Evolutionary conservation across 2,329 filamentous ascomycete species (phyloP).

Genomic region (Colletotrichum sp.): DNA sequence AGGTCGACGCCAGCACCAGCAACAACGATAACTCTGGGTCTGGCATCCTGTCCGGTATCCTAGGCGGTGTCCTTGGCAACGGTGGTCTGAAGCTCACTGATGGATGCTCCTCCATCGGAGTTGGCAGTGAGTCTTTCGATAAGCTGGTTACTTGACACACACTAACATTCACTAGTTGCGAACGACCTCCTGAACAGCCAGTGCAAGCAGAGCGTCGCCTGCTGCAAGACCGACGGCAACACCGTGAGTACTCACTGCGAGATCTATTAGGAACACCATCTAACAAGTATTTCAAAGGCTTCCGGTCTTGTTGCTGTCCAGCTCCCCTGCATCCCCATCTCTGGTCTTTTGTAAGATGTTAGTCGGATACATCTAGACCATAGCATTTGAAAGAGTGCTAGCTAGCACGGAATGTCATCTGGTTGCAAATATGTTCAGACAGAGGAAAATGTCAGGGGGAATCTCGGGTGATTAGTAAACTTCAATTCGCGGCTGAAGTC

Average conservation of each 20-base stretch:
- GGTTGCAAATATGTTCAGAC: rapidly evolving
- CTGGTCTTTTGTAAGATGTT: not conserved
- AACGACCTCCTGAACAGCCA: not conserved
- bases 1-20: not conserved
- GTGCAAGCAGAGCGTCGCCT: not conserved
- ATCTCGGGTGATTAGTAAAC: not conserved
- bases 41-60: not conserved
- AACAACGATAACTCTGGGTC: not conserved
- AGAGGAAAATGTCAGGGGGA: not conserved
- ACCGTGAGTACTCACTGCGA: not conserved
- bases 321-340: not conserved
- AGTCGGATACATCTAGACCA: rapidly evolving
- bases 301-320: not conserved
- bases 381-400: not conserved
- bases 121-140: not conserved
- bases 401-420: not conserved
- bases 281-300: not conserved
- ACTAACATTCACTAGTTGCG: not conserved
- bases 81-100: not conserved
- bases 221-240: not conserved
- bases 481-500: not conserved
- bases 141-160: not conserved
- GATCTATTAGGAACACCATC: not conserved
- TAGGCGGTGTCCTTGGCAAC: not conserved
- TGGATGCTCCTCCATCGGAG: not conserved